Evolutionary conservation across 2,329 filamentous ascomycete genomes (phyloP), one percentile per base, ranked within the genome.

Genomic region (Aureobasidium sp.): DNA sequence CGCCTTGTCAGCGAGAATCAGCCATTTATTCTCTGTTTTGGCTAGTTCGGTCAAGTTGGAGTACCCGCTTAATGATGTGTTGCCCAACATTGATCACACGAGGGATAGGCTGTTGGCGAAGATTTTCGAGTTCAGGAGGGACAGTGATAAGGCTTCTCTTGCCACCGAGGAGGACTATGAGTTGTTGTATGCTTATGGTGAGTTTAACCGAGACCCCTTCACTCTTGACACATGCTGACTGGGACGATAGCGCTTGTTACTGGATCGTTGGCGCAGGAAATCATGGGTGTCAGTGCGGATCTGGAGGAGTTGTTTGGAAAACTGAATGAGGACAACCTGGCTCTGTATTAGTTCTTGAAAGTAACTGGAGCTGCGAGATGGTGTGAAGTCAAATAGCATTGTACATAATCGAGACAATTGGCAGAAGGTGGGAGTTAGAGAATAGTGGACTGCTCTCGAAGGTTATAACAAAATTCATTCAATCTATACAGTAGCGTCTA

Each of bases 41-140:
- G 94, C 94, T 1, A 94, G 89, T 45, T 96, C 90, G 14, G 85
- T 97, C 77, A 96, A 96, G 80, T 82, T 97, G 9, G 92, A 96
- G 75, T 97, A 96, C 68, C 92, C 94, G 0, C 80, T 99, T 62
- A 93, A 89, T 37, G 91, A 97, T 70, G 90, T 89, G 13, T 80
- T 97, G 47, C 94, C 94, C 0, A 91, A 87, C 64, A 89, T 95
- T 36, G 85, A 89, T 54, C 85, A 89, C 71, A 85, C 87, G 42
- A 84, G 94, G 65, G 92, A 99, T 71, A 81, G 89, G 62, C 78
- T 97, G 49, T 79, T 99, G 27, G 89, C 90, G 27, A 93, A 90
- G 75, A 89, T 97, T 41, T 94, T 95, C 68, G 85, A 88, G 69
- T 97, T 94, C 74, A 81, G 93, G 61, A 87, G 89, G 71, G 85